These are phyloP conservation scores for Crepidotus variabilis DNA, from an alignment of 768 basidiomycete species.

Conservation along the genomic window DNA sequence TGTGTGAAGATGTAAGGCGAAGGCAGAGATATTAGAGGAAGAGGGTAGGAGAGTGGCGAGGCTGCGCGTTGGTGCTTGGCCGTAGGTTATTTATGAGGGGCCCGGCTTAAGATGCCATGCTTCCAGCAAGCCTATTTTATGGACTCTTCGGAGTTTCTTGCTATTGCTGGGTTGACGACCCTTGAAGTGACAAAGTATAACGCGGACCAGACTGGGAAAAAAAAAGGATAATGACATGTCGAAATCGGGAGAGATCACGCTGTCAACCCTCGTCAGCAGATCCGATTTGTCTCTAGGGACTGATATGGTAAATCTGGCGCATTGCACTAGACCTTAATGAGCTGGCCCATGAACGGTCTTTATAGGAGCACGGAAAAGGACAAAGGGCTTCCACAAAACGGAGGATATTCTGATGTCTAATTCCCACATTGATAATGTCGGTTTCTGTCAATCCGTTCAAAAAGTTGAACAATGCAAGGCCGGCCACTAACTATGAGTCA, in stretches of 20 bases:
- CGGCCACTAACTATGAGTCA: too few relatives aligned
- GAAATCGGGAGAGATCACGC: background rate
- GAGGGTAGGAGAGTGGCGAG: background rate
- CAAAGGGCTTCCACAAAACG: too few relatives aligned
- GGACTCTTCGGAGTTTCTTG: background rate
- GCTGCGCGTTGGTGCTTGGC: background rate
- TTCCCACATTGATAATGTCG: too few relatives aligned
- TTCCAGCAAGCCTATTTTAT: background rate
- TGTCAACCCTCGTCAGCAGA: background rate
- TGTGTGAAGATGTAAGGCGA: slow-evolving; percentile 3
- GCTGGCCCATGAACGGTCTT: too few relatives aligned
- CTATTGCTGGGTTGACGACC: background rate
- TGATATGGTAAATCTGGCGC: background rate
- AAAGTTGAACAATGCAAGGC: too few relatives aligned
- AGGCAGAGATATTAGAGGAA: background rate
- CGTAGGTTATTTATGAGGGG: background rate
- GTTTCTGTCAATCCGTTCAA: too few relatives aligned
- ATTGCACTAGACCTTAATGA: too few relatives aligned
- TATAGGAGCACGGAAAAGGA: too few relatives aligned
- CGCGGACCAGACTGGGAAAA: background rate
- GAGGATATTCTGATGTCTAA: too few relatives aligned
- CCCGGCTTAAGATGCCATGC: background rate
- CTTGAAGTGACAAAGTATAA: background rate
- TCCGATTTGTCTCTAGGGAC: background rate
- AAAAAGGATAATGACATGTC: background rate